A percentile compares a stretch with the other conserved stretches of the same genome.
Evolutionary conservation across 495 filamentous ascomycete species (phyloP).

Genomic region (Tuber borchii): DNA sequence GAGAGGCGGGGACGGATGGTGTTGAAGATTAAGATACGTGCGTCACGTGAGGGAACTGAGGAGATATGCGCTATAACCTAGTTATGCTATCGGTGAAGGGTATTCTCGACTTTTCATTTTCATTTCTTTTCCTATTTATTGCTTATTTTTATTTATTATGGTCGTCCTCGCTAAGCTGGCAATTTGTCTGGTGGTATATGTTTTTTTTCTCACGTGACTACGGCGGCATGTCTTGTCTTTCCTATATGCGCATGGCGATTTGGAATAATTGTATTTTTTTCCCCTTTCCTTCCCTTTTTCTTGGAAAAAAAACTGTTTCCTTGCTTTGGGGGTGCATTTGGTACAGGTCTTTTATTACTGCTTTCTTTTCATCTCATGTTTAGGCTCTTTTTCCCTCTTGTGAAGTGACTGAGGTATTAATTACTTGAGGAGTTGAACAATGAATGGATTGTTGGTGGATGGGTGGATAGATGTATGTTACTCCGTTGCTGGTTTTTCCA

Average conservation of each 20-base stretch:
- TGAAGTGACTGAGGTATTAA: background rate
- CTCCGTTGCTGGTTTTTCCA: background rate
- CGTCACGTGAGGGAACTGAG: background rate
- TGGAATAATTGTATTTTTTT: conserved; percentile 7
- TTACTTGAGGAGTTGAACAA: background rate
- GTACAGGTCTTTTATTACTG: background rate
- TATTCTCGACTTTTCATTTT: background rate
- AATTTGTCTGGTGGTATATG: background rate
- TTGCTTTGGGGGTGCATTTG: conserved; percentile 3
- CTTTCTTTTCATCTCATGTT: background rate
- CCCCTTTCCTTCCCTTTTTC: background rate
- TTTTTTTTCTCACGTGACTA: background rate
- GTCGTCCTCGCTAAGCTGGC: background rate
- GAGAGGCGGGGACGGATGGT: conserved; percentile 28
- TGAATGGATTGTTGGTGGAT: background rate
- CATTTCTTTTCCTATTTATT: background rate
- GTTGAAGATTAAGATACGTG: conserved; percentile 10
- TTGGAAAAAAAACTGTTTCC: background rate
- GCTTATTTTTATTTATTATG: background rate
- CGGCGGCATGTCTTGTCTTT: background rate
- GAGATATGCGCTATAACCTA: background rate
- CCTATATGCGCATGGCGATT: background rate
- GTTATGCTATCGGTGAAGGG: background rate
- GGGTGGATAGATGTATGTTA: conserved; percentile 3
- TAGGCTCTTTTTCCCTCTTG: background rate